Evolutionary conservation across 306 rosid species (phyloP).

Genomic region (Ormosia semicastrata): DNA sequence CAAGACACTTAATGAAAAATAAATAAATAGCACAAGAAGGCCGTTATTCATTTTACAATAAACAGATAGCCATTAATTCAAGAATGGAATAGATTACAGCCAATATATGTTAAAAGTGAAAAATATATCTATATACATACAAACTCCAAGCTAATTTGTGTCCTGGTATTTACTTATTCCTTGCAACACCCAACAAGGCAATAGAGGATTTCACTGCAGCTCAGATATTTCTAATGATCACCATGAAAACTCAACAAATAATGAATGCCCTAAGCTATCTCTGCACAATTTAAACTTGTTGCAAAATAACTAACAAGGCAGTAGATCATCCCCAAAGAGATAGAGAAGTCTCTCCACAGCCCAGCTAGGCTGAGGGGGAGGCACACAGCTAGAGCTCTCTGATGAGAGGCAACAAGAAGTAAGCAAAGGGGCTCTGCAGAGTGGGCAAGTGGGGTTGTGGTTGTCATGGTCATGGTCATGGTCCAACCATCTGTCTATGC

Average conservation of each 20-base stretch:
- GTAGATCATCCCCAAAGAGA: conserved; percentile 80
- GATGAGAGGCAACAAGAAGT: conserved; percentile 25
- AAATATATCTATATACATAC: conserved; percentile 3
- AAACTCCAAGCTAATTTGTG: neutral
- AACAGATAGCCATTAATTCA: neutral
- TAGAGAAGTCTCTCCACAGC: conserved; percentile 82
- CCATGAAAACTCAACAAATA: conserved; percentile 9
- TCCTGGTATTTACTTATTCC: neutral
- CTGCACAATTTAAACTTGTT: neutral
- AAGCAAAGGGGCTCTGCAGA: conserved; percentile 70
- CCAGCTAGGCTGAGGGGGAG: conserved; percentile 72
- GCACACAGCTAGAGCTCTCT: conserved; percentile 22
- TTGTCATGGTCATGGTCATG: conserved; percentile 44
- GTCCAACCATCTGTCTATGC: conserved; percentile 76
- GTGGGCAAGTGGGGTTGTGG: conserved; percentile 60
- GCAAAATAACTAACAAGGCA: conserved; percentile 14
- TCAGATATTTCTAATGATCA: neutral
- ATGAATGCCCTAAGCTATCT: conserved; percentile 23
- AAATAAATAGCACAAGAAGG: neutral
- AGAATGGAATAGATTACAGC: neutral
- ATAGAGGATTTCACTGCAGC: neutral
- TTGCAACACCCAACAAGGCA: conserved; percentile 3
- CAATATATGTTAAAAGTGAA: neutral
- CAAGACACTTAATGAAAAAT: neutral
- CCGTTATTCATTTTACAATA: neutral